Evolutionary conservation across 2,329 filamentous ascomycete genomes (phyloP), one percentile per base, ranked within the genome.

Genomic region (Coniochaeta sp.): DNA sequence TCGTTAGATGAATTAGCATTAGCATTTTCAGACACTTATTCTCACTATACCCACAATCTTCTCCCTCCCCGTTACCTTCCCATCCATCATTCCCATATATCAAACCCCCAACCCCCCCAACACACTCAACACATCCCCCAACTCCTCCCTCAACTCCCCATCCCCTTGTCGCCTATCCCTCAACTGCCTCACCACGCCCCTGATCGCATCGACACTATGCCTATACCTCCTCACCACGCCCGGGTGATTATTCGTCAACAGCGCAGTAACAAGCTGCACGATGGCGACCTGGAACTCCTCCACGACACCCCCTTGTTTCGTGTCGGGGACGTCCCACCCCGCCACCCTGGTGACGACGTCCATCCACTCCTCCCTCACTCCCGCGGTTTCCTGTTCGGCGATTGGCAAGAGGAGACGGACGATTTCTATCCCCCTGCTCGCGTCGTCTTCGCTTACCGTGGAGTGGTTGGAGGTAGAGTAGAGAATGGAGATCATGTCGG

Each of bases 341-440:
- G 80, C 75, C 1, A 78, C 71, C 1, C 63, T 62, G 2, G 75
- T 80, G 30, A 84, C 70, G 7, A 78, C 56, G 30, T 72, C 69
- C 73, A 85, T 78, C 81, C 82, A 84, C 2, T 72, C 71, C 56
- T 83, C 79, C 6, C 68, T 65, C 8, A 72, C 70, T 14, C 70
- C 71, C 0, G 66, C 63, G 1, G 63, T 61, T 56, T 76, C 72
- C 30, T 67, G 64, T 58, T 83, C 79, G 1, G 73, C 70, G 6
- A 83, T 62, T 1, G 72, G 70, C 13, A 82, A 67, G 5, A 86
- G 66, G 1, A 83, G 65, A 1, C 79, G 73, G 10, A 83, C 72
- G 35, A 82, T 74, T 53, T 83, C 78, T 24, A 77, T 68, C 3
- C 78, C 82, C 14, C 79, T 70, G 10, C 67, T 60, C 5, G 74